These are phyloP conservation scores for Rhizophagus sp. DNA, from an alignment of 192 early-diverging fungal species.

Conservation along the genomic window DNA sequence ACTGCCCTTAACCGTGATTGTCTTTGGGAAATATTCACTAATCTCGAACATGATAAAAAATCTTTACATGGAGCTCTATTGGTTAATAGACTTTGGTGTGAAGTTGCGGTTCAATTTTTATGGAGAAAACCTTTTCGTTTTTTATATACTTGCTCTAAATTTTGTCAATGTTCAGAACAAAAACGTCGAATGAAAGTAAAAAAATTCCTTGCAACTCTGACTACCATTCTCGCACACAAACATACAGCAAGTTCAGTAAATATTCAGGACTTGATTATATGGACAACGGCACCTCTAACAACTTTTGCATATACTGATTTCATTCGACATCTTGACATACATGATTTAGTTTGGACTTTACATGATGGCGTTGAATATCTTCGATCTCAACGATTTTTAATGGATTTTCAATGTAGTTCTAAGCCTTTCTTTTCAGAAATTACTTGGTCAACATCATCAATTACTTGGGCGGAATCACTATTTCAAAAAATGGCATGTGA, in stretches of 20 bases:
- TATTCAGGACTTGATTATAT: slow-evolving; percentile 4
- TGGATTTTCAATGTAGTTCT: not conserved
- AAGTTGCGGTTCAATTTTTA: slow-evolving; percentile 15
- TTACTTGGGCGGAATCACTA: not conserved
- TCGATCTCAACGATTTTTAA: not conserved
- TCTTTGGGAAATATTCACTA: slow-evolving; percentile 13
- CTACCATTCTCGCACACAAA: not conserved
- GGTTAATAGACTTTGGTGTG: slow-evolving; percentile 12
- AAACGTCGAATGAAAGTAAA: not conserved
- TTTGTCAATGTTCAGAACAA: not conserved
- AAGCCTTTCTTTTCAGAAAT: not conserved
- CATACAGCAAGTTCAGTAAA: not conserved
- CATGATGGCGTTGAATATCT: slow-evolving; percentile 6
- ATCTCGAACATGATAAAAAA: slow-evolving; percentile 6
- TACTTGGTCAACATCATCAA: not conserved
- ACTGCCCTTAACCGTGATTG: not conserved
- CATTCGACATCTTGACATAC: not conserved
- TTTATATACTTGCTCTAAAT: not conserved
- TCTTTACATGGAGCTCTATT: not conserved
- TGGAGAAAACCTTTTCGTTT: slow-evolving; percentile 17
- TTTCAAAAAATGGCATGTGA: slow-evolving; percentile 7
- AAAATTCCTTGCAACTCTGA: slow-evolving; percentile 10
- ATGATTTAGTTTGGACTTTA: slow-evolving; percentile 1
- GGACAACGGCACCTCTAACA: not conserved
- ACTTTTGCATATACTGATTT: not conserved